Conservation (phyloP, 495 filamentous ascomycete species). For the Cercophora newfieldiana region DNA sequence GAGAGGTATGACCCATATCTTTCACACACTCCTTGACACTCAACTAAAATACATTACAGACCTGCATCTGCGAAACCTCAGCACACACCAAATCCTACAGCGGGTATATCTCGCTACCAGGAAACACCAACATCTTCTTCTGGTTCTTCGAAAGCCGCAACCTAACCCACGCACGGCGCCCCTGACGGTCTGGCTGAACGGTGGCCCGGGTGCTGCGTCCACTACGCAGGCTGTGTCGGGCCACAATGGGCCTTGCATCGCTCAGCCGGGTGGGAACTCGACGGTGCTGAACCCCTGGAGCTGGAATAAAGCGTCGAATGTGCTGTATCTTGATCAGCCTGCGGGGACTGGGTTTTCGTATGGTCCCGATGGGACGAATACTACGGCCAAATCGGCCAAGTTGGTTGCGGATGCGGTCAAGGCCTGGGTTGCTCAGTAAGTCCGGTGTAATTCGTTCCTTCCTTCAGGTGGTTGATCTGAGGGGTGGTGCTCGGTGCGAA, state of each 20-base stretch:
- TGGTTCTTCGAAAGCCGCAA: conserved; percentile 20
- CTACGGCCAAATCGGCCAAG: not conserved
- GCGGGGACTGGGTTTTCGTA: conserved; percentile 16
- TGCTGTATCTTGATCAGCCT: conserved; percentile 23
- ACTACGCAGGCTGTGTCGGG: conserved; percentile 12
- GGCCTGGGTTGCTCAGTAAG: not conserved
- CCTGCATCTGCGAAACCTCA: conserved; percentile 18
- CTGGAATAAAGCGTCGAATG: conserved; percentile 20
- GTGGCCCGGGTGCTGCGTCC: conserved; percentile 16
- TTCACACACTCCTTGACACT: not conserved
- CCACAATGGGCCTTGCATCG: conserved; percentile 20
- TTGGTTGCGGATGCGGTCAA: not conserved
- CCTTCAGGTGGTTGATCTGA: not conserved
- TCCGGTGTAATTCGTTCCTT: not conserved
- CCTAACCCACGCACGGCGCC: conserved; percentile 7
- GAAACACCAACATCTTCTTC: conserved; percentile 13
- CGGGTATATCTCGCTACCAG: conserved; percentile 18
- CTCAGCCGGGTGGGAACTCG: conserved; percentile 1
- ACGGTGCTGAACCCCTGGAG: conserved; percentile 15
- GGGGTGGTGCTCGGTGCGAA: no score
- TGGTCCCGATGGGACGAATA: conserved; percentile 27
- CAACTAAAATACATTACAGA: not conserved
- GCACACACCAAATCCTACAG: conserved; percentile 13
- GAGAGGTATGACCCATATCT: not conserved
- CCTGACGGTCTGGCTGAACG: conserved; percentile 19